These are phyloP conservation scores for Massarina eburnea DNA, from an alignment of 2,329 filamentous ascomycete species.

Conservation along the genomic window DNA sequence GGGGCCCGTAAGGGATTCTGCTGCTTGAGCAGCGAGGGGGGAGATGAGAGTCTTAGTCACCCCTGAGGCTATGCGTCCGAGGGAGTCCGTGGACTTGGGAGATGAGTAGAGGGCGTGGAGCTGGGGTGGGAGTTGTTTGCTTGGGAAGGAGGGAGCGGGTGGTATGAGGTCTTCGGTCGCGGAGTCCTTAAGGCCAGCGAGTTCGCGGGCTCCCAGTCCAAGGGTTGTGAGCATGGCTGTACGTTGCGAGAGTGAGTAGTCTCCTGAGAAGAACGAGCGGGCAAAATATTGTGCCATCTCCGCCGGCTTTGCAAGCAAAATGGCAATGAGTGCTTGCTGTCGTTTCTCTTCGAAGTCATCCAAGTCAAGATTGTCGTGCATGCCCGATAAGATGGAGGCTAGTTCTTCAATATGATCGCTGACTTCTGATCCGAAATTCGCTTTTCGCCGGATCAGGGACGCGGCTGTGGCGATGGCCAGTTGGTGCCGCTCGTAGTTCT, in stretches of 20 bases:
- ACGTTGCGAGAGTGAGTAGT: slow-evolving; percentile 85
- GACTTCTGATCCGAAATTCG: slow-evolving; percentile 85
- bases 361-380: slow-evolving; percentile 84
- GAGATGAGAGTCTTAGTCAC: slow-evolving; percentile 74
- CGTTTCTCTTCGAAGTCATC: slow-evolving; percentile 70
- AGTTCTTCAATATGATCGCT: slow-evolving; percentile 81
- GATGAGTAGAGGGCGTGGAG: slow-evolving; percentile 71
- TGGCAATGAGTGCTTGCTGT: slow-evolving; percentile 77
- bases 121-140: slow-evolving; percentile 72
- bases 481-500: slow-evolving; percentile 82
- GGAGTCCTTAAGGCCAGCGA: slow-evolving; percentile 72
- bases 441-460: slow-evolving; percentile 81
- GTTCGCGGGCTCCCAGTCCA: slow-evolving; percentile 78
- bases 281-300: slow-evolving; percentile 83
- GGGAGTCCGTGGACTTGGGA: slow-evolving; percentile 53
- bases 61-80: slow-evolving; percentile 68
- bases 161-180: slow-evolving; percentile 50
- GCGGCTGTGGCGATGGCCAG: slow-evolving; percentile 78
- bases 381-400: slow-evolving; percentile 71
- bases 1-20: slow-evolving; percentile 77
- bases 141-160: slow-evolving; percentile 65
- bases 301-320: slow-evolving; percentile 74
- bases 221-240: slow-evolving; percentile 79
- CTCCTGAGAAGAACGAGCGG: slow-evolving; percentile 84
- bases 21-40: slow-evolving; percentile 78